A percentile compares a stretch with the other conserved stretches of the same genome.
These are phyloP conservation scores for Xylaria castorea DNA, from an alignment of 495 filamentous ascomycete genomes.

Conservation along the genomic window DNA sequence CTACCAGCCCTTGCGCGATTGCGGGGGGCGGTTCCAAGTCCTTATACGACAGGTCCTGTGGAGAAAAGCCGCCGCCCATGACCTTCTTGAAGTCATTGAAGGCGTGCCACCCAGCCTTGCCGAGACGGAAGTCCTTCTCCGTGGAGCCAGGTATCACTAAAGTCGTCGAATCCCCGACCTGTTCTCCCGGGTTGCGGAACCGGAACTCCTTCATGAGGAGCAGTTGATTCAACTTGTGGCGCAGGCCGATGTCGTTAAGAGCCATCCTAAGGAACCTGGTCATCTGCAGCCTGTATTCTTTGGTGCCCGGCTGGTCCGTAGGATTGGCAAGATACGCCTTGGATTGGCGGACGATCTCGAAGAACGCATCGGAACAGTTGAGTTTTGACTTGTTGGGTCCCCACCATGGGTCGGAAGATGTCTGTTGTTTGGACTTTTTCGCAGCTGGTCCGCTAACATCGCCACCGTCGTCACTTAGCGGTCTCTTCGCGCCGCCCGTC, in stretches of 20 bases:
- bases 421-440: constrained; percentile 7
- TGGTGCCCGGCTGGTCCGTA: background rate
- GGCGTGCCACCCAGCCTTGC: background rate
- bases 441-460: background rate
- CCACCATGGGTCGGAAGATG: constrained; percentile 2
- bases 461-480: background rate
- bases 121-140: background rate
- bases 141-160: background rate
- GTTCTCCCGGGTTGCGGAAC: background rate
- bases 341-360: constrained; percentile 15
- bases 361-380: constrained; percentile 6
- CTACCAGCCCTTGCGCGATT: background rate
- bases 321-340: constrained; percentile 23
- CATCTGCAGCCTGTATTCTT: background rate
- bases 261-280: constrained; percentile 1
- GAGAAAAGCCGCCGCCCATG: constrained; percentile 14
- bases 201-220: background rate
- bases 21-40: background rate
- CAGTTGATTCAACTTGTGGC: background rate
- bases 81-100: constrained; percentile 19
- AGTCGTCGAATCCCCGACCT: background rate
- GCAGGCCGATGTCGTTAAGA: constrained; percentile 3
- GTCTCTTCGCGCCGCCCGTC: background rate
- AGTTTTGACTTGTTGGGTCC: constrained; percentile 21
- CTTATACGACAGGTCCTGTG: background rate